Conservation (phyloP, 2,329 filamentous ascomycete species). For the Phyllosticta citribraziliensis region DNA sequence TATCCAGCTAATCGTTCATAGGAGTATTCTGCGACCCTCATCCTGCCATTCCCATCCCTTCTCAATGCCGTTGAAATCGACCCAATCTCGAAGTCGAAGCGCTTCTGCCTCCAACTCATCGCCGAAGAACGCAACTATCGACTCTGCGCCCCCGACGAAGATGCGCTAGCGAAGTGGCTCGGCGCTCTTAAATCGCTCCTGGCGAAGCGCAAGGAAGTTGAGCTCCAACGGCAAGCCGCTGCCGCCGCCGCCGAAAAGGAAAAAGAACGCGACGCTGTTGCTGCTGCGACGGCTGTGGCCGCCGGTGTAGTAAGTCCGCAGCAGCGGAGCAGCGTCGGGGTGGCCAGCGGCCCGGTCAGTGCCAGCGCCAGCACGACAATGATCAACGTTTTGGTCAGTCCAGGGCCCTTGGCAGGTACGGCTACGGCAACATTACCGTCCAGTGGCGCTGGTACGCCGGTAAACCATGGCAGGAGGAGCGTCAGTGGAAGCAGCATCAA, state of each 20-base stretch:
- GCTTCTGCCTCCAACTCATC: slow-evolving; percentile 83
- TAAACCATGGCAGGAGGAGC: neutral
- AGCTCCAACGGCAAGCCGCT: neutral
- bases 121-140: slow-evolving; percentile 65
- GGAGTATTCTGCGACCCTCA: slow-evolving; percentile 79
- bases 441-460: neutral
- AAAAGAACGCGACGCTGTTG: neutral
- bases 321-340: neutral
- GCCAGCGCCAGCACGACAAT: neutral
- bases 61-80: slow-evolving; percentile 92
- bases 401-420: neutral
- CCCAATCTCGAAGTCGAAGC: slow-evolving; percentile 73
- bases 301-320: neutral
- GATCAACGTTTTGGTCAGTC: neutral
- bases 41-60: slow-evolving; percentile 67
- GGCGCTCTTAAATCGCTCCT: slow-evolving; percentile 85
- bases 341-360: neutral
- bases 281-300: neutral
- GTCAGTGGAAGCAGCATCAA: neutral
- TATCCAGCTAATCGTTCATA: slow-evolving; percentile 24
- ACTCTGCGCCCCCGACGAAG: slow-evolving; percentile 60
- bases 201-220: slow-evolving; percentile 53
- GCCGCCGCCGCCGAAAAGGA: neutral
- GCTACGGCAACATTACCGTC: neutral
- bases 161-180: slow-evolving; percentile 71